Conservation (phyloP, 495 filamentous ascomycete species). For the Tuber borchii region DNA sequence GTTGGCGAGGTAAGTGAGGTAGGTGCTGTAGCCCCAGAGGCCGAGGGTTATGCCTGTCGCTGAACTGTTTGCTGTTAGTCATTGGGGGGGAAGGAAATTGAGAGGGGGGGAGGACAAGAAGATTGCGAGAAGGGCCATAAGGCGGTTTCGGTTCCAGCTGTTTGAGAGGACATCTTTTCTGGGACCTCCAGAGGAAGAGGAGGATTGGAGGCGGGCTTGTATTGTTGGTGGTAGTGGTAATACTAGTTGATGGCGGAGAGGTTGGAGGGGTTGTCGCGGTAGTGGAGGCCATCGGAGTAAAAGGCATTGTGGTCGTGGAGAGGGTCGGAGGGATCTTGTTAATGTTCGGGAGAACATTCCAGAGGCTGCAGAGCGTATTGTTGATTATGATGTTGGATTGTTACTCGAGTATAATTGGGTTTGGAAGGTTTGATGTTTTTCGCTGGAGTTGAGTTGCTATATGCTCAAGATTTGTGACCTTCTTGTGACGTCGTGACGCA, state of each 20-base stretch:
- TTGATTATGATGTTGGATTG: not conserved
- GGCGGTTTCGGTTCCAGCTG: slow-evolving; percentile 17
- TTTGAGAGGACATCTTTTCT: not conserved
- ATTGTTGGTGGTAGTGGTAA: not conserved
- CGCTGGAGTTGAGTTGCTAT: not conserved
- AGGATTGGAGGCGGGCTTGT: not conserved
- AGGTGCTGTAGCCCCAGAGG: slow-evolving; percentile 22
- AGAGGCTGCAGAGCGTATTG: not conserved
- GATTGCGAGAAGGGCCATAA: slow-evolving; percentile 19
- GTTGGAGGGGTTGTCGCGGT: not conserved
- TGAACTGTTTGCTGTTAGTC: slow-evolving; percentile 13
- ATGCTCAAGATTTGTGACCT: not conserved
- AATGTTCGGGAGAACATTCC: not conserved
- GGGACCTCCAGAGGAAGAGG: not conserved
- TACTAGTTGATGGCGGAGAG: not conserved
- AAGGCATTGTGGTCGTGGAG: not conserved
- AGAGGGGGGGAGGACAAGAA: slow-evolving; percentile 6
- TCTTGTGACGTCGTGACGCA: not conserved
- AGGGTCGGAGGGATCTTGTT: not conserved
- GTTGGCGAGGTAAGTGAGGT: slow-evolving; percentile 23
- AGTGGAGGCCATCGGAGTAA: not conserved
- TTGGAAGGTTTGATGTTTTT: not conserved
- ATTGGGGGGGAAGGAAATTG: too few relatives aligned
- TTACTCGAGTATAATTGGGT: not conserved
- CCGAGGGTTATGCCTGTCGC: slow-evolving; percentile 16